Evolutionary conservation across 352 stramenopile genomes (phyloP).

Genomic region (Salisapilia sapeloensis): DNA sequence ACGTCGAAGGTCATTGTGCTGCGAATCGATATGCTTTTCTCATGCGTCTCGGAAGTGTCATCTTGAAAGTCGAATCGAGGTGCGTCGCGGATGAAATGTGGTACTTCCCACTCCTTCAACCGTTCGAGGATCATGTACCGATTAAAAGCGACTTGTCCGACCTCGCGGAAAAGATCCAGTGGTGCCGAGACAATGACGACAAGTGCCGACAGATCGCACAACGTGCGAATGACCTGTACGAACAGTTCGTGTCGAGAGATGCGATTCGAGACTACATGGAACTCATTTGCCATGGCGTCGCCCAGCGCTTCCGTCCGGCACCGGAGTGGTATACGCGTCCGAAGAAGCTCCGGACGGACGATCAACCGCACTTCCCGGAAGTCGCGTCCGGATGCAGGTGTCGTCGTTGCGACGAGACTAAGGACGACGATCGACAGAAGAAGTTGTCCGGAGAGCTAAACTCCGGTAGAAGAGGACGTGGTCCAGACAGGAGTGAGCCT

Average conservation of each 20-base stretch:
- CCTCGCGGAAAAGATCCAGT: constrained; percentile 95
- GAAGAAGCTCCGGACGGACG: constrained; percentile 24
- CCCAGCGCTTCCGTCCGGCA: constrained; percentile 61
- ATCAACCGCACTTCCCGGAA: no score
- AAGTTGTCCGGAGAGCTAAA: no score
- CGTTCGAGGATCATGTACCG: constrained; percentile 95
- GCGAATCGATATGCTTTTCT: constrained; percentile 98
- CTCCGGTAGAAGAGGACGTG: no score
- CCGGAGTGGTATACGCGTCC: constrained; percentile 50
- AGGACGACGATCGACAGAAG: no score
- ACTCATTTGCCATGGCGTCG: constrained; percentile 88
- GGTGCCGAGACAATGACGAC: constrained; percentile 94
- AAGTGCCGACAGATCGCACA: constrained; percentile 91
- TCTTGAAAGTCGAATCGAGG: constrained; percentile 88
- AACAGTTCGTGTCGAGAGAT: constrained; percentile 83
- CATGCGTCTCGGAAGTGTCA: constrained; percentile 96
- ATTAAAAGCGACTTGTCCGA: constrained; percentile 95
- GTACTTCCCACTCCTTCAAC: constrained; percentile 92
- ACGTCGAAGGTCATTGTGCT: constrained; percentile 94
- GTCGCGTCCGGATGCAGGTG: no score
- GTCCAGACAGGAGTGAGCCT: no score
- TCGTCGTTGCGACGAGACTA: no score
- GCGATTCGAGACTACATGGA: constrained; percentile 96
- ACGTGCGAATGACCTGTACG: constrained; percentile 89
- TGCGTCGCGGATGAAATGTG: constrained; percentile 96